Evolutionary conservation across 108 stramenopile species (phyloP).

Genomic region (Cyclotella kingstonii): DNA sequence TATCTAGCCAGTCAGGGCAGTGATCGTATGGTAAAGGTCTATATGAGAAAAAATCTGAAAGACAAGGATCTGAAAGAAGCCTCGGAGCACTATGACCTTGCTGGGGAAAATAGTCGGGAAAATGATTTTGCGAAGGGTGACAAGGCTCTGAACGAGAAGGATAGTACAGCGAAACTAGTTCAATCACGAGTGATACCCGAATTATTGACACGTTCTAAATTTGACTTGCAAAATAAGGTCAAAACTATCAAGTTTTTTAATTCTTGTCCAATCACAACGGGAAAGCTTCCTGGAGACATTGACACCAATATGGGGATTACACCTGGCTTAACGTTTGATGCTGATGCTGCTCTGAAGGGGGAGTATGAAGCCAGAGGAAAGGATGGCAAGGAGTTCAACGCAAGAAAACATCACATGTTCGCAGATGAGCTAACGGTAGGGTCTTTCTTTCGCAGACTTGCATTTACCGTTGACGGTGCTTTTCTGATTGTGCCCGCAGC

Average conservation of each 20-base stretch:
- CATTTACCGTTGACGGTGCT: conserved; percentile 89
- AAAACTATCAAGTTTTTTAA: conserved; percentile 42
- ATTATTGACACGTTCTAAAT: conserved; percentile 18
- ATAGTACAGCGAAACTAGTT: conserved; percentile 13
- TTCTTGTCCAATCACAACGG: background rate
- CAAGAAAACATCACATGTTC: conserved; percentile 62
- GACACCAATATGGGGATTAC: background rate
- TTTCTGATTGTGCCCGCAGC: conserved; percentile 89
- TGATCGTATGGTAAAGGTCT: conserved; percentile 84
- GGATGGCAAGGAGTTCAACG: conserved; percentile 1
- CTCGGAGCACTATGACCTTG: conserved; percentile 42
- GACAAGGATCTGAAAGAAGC: conserved; percentile 43
- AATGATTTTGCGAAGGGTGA: conserved; percentile 25
- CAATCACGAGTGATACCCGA: conserved; percentile 16
- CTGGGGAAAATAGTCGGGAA: conserved; percentile 19
- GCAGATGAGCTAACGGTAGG: conserved; percentile 86
- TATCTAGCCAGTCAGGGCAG: conserved; percentile 85
- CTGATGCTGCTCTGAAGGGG: too few species aligned
- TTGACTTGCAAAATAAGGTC: conserved; percentile 32
- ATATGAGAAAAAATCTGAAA: conserved; percentile 54
- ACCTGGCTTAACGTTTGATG: too few species aligned
- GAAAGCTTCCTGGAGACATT: background rate
- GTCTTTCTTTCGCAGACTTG: conserved; percentile 90
- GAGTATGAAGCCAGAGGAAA: background rate
- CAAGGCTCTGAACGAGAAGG: conserved; percentile 2